Percentiles rank a stretch among this genome's conserved stretches.
Evolutionary conservation across 495 filamentous ascomycete genomes (phyloP).

Genomic region (Penicillium mononematosum): DNA sequence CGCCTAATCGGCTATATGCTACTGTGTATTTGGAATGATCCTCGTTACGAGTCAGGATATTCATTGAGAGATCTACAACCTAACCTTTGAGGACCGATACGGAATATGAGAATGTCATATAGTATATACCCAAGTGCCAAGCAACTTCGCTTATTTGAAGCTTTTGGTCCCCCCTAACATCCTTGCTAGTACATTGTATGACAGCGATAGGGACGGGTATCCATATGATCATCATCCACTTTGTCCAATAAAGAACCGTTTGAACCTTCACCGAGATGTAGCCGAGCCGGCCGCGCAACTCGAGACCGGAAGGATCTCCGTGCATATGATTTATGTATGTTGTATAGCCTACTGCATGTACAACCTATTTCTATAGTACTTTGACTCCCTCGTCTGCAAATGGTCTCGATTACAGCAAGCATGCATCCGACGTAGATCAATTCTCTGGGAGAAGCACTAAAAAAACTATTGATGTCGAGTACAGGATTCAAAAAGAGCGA

Average conservation of each 20-base stretch:
- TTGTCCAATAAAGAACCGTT: neutral
- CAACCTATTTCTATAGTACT: neutral
- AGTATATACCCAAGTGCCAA: neutral
- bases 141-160: neutral
- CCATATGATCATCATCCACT: neutral
- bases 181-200: neutral
- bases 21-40: neutral
- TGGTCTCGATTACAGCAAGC: neutral
- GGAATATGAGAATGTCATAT: neutral
- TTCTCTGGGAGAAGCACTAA: neutral
- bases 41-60: neutral
- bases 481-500: neutral
- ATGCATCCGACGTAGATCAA: neutral
- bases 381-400: neutral
- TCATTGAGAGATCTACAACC: neutral
- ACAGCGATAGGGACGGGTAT: neutral
- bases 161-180: neutral
- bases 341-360: neutral
- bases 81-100: neutral
- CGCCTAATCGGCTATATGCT: neutral
- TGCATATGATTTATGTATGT: constrained; percentile 1
- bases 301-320: constrained; percentile 7
- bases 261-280: neutral
- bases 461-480: neutral
- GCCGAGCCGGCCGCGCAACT: neutral